Evolutionary conservation across 2,329 filamentous ascomycete species (phyloP).

Genomic region (Sporothrix brasiliensis): DNA sequence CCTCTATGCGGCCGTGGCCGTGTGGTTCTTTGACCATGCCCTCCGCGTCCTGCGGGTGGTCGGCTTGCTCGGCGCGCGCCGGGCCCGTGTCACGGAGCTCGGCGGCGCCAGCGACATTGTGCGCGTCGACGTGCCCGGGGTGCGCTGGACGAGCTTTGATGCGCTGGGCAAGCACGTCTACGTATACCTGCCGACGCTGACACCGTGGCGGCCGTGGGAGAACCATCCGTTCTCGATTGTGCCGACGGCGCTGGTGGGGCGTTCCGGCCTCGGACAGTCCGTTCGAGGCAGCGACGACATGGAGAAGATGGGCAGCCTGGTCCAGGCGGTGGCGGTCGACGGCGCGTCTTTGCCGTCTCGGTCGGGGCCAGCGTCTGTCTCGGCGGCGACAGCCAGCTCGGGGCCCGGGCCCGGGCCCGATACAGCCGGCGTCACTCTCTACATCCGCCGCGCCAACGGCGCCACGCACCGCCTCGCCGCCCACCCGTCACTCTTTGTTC

Average conservation of each 20-base stretch:
- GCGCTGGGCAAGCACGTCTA: conserved; percentile 48
- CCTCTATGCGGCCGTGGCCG: conserved; percentile 36
- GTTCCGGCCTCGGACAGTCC: not conserved
- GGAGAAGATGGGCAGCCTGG: not conserved
- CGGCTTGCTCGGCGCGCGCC: not conserved
- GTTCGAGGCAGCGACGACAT: not conserved
- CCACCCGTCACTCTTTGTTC: not conserved
- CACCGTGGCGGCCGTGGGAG: conserved; percentile 50
- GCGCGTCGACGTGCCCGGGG: conserved; percentile 41
- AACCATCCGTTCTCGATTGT: conserved; percentile 58
- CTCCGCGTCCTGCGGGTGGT: not conserved
- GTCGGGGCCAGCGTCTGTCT: not conserved
- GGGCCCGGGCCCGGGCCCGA: not conserved
- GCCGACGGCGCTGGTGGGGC: conserved; percentile 38
- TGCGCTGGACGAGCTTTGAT: conserved; percentile 40
- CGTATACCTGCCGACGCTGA: conserved; percentile 54
- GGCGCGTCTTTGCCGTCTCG: not conserved
- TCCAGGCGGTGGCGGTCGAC: not conserved
- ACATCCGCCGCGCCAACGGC: not conserved
- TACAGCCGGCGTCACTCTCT: not conserved
- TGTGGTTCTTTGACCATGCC: conserved; percentile 7
- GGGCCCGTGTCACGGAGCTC: conserved; percentile 28
- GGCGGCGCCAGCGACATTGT: conserved; percentile 41
- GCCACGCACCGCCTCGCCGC: not conserved
- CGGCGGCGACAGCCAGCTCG: not conserved